Base-by-base conservation (phyloP, 2,329 filamentous ascomycete genomes). In the Colletotrichum lindemuthianum region DNA sequence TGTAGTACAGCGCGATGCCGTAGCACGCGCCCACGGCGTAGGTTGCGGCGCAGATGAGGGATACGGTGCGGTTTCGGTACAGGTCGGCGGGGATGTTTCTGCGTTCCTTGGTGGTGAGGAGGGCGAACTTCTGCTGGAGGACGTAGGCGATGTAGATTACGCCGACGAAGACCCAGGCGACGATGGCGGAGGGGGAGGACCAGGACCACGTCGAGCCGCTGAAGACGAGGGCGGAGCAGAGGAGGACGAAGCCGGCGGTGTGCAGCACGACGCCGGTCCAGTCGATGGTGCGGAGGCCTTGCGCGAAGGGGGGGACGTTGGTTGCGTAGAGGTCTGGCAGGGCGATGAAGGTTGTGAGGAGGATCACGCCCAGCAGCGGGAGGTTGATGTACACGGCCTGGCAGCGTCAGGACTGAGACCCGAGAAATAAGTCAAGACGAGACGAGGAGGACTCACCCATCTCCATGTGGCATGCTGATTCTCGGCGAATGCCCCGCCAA, bases 321-420 rank as follows among this genome's bases (percentile, higher is more conserved):
- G 71, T 68, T 15, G 74, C 54, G 7, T 65, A 68, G 51, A 74
- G 71, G 7, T 74, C 78, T 0, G 86, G 75, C 7, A 79, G 68
- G 65, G 82, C 80, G 34, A 86, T 32, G 32, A 80, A 77, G 33
- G 80, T 75, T 0, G 83, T 79, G 3, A 78, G 71, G 36, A 76
- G 74, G 8, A 78, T 69, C 3, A 74, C 77, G 5, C 76, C 78
- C 44, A 86, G 71, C 40, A 77, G 68, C 8, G 72, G 71, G 8
- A 86, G 72, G 65, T 86, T 86, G 71, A 87, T 81, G 69, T 87
- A 87, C 69, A 85, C 84, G 0, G 76, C 77, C 60, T 64, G 3
- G 2, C 15, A 16, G 16, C 24, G 8, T 45, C 13, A 24, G n/a
- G 2, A 16, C 1, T 16, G 5, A 16, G 24, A 24, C 24, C 5